Conservation (phyloP, 2,329 filamentous ascomycete genomes). For the Exophiala calicioides region DNA sequence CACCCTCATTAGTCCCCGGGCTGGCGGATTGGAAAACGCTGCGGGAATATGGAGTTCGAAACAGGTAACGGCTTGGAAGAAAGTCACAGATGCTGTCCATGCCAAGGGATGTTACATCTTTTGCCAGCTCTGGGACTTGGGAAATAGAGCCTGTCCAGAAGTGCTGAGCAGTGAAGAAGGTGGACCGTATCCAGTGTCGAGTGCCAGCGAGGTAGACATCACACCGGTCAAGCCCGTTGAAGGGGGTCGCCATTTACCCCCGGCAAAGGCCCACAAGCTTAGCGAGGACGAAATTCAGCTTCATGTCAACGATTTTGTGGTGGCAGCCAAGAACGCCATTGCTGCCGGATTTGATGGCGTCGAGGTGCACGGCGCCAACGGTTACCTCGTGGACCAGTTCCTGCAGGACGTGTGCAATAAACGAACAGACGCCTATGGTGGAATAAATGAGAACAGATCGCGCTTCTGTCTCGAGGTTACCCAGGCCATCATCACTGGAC, state of each 20-base stretch:
- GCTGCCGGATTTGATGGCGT: constrained; percentile 36
- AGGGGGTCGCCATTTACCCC: too few relatives aligned
- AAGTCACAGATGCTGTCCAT: constrained; percentile 53
- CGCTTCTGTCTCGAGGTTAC: constrained; percentile 54
- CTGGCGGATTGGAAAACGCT: too few relatives aligned
- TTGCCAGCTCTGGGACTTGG: constrained; percentile 46
- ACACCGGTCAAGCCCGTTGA: too few relatives aligned
- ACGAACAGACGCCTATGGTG: constrained; percentile 53
- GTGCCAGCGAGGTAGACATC: too few relatives aligned
- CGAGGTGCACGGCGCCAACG: constrained; percentile 49
- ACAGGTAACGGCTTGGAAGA: constrained; percentile 53
- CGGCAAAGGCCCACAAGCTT: too few relatives aligned
- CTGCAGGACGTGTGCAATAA: constrained; percentile 52
- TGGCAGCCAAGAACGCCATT: constrained; percentile 54
- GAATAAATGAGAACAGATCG: constrained; percentile 52
- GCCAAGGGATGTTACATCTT: constrained; percentile 51
- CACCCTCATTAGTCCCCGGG: constrained; percentile 14
- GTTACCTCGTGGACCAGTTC: constrained; percentile 57
- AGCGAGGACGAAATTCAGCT: constrained; percentile 45
- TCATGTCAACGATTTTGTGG: constrained; percentile 45
- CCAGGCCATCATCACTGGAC: constrained; percentile 35
- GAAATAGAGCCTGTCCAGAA: constrained; percentile 47
- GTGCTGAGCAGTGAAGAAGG: neutral
- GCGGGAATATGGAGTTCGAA: too few relatives aligned
- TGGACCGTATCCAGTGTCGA: neutral